phyloP scores from a whole-genome alignment of 805 yeast genomes.

The Phaffomyces opuntiae region DNA sequence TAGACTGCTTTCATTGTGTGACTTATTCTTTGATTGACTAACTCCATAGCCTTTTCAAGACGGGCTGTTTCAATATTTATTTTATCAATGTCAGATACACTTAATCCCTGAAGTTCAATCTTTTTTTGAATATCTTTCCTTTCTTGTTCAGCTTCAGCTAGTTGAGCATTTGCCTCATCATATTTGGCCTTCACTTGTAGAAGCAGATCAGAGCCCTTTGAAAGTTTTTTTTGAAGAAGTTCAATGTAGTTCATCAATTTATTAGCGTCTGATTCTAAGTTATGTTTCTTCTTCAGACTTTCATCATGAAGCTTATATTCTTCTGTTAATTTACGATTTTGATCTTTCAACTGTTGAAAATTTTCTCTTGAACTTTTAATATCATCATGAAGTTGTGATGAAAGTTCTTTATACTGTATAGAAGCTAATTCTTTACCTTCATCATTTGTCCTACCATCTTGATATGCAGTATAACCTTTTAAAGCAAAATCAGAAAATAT shows the following conservation, averaged over 20 bases:
- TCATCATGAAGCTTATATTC: conserved; percentile 42
- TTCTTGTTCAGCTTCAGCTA: conserved; percentile 33
- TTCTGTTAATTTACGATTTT: conserved; percentile 34
- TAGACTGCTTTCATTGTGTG: conserved; percentile 39
- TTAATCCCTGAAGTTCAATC: conserved; percentile 49
- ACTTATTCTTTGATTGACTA: conserved; percentile 35
- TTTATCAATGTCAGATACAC: conserved; percentile 56
- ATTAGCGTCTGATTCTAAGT: conserved; percentile 61
- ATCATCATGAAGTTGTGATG: conserved; percentile 41
- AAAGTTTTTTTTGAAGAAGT: conserved; percentile 55
- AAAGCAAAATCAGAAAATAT: conserved; percentile 55
- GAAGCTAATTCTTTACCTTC: conserved; percentile 50
- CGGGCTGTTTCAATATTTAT: conserved; percentile 57
- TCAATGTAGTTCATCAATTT: conserved; percentile 70
- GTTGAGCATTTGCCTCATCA: conserved; percentile 33
- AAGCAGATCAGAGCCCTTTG: conserved; percentile 56
- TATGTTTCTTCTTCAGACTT: conserved; percentile 50
- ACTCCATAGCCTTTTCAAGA: conserved; percentile 47
- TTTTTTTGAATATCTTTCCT: conserved; percentile 35
- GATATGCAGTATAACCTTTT: conserved; percentile 60
- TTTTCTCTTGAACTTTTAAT: conserved; percentile 34
- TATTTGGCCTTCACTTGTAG: conserved; percentile 53
- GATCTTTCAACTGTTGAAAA: conserved; percentile 32
- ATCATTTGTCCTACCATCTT: conserved; percentile 55
- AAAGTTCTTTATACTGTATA: conserved; percentile 44